Base-by-base conservation (phyloP, 2,329 filamentous ascomycete species). In the Fusarium paranaense region DNA sequence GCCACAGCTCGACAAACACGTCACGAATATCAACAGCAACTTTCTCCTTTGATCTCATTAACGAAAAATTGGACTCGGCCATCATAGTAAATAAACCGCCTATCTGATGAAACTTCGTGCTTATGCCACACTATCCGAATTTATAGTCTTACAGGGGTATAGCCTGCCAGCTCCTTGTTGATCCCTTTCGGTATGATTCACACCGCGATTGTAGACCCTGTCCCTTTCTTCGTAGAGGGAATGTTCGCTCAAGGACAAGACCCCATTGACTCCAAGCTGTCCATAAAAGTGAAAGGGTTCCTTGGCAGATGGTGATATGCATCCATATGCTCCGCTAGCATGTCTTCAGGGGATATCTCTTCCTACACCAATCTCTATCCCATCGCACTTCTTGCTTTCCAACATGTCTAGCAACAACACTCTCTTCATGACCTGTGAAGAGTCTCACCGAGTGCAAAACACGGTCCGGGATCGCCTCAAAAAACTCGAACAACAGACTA, bases 341-440 rank as follows among this genome's bases (percentile, higher is more conserved):
- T 50, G 45, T 18, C 22, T 16, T 11, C 16, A 6, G 16, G 10
- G 14, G 4, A 18, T 14, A 18, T 37, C 20, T 13, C 18, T 40
- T 22, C 9, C 16, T n/a, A 35, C 52, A 25, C 32, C 14, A 16
- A 22, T 18, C 37, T 40, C 10, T 33, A 18, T n/a, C 6, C 16
- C 22, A 16, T 22, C 11, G 8, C 14, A 18, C n/a, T n/a, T 10
- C 18, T 30, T 14, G 13, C 14, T 32, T 54, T 62, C 22, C 5
- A 25, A 13, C 3, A 80, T 80, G 79, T 16, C 68, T 16, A 56
- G 66, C 56, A 73, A 66, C 13, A 75, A 76, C 33, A 83, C 80
- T 1, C 68, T 83, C 20, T 82, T 81, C 45, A 75, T 83, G 69
- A 80, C 81, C 1, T 72, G 71, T 0, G 72, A 78, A 25, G 82